Evolutionary conservation across 306 rosid species (phyloP), one percentile per base, ranked within the genome.

Genomic region (Cucurbita maxima): DNA sequence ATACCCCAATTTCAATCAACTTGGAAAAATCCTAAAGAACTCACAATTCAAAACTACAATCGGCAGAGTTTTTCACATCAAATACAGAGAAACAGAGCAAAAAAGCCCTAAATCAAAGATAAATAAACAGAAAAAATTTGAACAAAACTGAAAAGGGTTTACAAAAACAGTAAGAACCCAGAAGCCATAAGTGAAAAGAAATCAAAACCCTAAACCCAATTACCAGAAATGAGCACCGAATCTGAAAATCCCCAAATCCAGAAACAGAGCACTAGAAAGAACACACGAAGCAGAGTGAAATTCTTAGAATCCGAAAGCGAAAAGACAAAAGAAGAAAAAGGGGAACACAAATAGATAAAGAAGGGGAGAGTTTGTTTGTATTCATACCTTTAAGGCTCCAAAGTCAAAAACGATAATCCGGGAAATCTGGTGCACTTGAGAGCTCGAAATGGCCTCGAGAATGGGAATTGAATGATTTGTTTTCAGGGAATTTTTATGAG

Each of bases 241-340:
- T 82, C 83, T 83, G 64, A 87, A 75, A 86, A 88, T 87, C 84
- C 53, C 12, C 55, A 62, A 50, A 53, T 70, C 59, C 58, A 80
- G 72, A 81, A 81, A 81, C 82, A 79, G 72, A 61, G 1, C 55
- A 43, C 16, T 38, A 78, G 2, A 76, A 84, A 67, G 85, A 84
- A 88, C 84, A 88, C 14, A 61, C 19, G 47, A 61, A 61, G 34
- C 1, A 13, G n/a, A 69, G 30, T 22, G 1, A 13, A 69, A 48
- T 69, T 5, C 11, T 19, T 8, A 37, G 3, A 47, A 70, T 70
- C 22, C 74, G 25, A 48, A 70, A 40, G 13, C 44, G 6, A 38
- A 40, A 62, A 38, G 25, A 9, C 1, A 6, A 34, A 14, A 30
- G 22, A 48, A 13, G 6, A 22, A 41, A 60, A 36, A 14, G 13